Base-by-base conservation (phyloP, 225 moss, liverwort and hornwort species). In the Bryoerythrophyllum caledonicum region DNA sequence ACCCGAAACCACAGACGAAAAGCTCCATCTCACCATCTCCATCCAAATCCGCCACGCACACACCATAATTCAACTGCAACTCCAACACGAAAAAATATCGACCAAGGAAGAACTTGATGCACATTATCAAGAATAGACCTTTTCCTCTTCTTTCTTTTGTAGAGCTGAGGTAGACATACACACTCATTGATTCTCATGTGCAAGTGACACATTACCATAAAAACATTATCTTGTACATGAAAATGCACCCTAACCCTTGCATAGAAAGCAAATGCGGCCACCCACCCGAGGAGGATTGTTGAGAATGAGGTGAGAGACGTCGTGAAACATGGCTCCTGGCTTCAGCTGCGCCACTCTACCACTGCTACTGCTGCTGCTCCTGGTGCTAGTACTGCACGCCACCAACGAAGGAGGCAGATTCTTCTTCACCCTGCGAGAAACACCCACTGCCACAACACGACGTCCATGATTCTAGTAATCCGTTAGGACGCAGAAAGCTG, bases 1-100 rank as follows among this genome's bases (percentile, higher is more conserved):
- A 89, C 24, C 90, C 93, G 80, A 93, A 96, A 67, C 95, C 93
- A 83, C 93, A 93, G 23, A 96, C 89, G 72, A 96, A 96, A 44
- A 96, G 76, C 79, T 96, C 95, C 16, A 77, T 72, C 54, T 91
- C 79, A 70, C 90, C 95, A 81, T 96, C 93, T 68, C 87, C 88
- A 74, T 96, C 90, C 53, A 96, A 77, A 82, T 96, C 95, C 40
- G 89, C 86, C 51, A 91, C 95, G 71, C 91, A 91, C n/a, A 96
- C 91, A 28, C 95, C 95, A 59, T 96, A 96, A 73, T 93, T 79
- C 82, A 96, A 67, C 95, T 95, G 88, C 35, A 75, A 63, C 56
- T n/a, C 72, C 68, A 73, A 0, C 21, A 21, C 49, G 19, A 62
- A 16, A 67, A 0, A 74, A 60, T 13, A 64, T 52, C 59, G 37